Percentiles rank a stretch among this genome's conserved stretches.
These are phyloP conservation scores for Psilocybe subaeruginosa DNA, from an alignment of 768 basidiomycete species.

Conservation along the genomic window DNA sequence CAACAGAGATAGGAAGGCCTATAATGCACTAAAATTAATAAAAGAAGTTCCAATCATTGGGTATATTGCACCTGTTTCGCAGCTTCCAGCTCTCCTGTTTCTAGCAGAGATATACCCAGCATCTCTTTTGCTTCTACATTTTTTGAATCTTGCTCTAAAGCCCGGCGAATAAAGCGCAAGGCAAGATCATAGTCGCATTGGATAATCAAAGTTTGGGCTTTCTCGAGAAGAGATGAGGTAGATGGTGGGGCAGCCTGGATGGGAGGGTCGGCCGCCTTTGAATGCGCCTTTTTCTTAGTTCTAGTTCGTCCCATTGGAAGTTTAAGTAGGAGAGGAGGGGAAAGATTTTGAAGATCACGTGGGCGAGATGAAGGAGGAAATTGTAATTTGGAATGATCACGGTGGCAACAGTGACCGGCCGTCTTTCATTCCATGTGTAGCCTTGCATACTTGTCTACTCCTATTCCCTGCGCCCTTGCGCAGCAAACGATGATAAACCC, in stretches of 20 bases:
- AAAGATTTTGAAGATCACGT: slow-evolving; percentile 34
- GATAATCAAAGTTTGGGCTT: slow-evolving; percentile 78
- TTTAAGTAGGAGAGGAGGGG: slow-evolving; percentile 15
- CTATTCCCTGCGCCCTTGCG: not conserved
- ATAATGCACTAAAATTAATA: slow-evolving; percentile 4
- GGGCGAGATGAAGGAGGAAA: slow-evolving; percentile 8
- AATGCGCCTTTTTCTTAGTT: slow-evolving; percentile 46
- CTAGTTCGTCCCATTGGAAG: slow-evolving; percentile 56
- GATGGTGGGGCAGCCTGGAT: slow-evolving; percentile 45
- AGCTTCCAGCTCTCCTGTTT: slow-evolving; percentile 73
- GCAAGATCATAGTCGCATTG: slow-evolving; percentile 89
- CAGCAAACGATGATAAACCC: not conserved
- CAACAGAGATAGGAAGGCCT: slow-evolving; percentile 67
- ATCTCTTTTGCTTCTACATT: slow-evolving; percentile 79
- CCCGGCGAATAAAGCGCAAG: slow-evolving; percentile 66
- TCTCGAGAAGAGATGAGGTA: slow-evolving; percentile 63
- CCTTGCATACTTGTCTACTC: not conserved
- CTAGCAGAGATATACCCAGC: slow-evolving; percentile 77
- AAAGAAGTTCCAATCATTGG: not conserved
- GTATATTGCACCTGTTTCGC: slow-evolving; percentile 62
- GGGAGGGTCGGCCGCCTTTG: slow-evolving; percentile 34
- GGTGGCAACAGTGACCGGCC: not conserved
- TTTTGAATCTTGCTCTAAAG: slow-evolving; percentile 62
- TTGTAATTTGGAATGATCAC: not conserved
- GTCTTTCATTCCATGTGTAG: not conserved